Percentiles rank a stretch among this genome's conserved stretches.
These are phyloP conservation scores for Usnea hakonensis DNA, from an alignment of 495 filamentous ascomycete species.

Conservation along the genomic window DNA sequence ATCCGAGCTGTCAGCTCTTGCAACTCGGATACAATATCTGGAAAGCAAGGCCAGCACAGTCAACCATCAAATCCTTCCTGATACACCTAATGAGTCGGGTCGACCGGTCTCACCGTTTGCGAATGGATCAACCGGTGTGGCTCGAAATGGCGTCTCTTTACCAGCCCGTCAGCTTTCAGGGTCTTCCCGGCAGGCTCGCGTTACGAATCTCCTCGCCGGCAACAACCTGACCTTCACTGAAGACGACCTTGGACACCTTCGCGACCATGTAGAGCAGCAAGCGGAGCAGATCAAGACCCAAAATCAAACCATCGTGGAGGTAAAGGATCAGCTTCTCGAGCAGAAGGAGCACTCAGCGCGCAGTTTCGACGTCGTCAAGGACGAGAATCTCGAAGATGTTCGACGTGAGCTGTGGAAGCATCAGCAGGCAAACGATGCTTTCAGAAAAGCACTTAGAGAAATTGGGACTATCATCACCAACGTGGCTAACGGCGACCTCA, in stretches of 20 bases:
- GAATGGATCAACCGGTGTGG: slow-evolving; percentile 28
- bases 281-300: slow-evolving; percentile 69
- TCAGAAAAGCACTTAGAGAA: slow-evolving; percentile 92
- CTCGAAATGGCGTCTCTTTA: slow-evolving; percentile 12
- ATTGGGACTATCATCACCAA: slow-evolving; percentile 96
- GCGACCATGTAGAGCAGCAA: slow-evolving; percentile 70
- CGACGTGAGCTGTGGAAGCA: slow-evolving; percentile 93
- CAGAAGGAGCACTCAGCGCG: slow-evolving; percentile 54
- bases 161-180: slow-evolving; percentile 23
- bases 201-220: slow-evolving; percentile 24
- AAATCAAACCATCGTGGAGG: slow-evolving; percentile 59
- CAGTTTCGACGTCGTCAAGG: slow-evolving; percentile 50
- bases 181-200: slow-evolving; percentile 19
- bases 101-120: slow-evolving; percentile 47
- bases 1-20: slow-evolving; percentile 60
- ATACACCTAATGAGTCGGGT: slow-evolving; percentile 51
- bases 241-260: slow-evolving; percentile 61
- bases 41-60: slow-evolving; percentile 56
- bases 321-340: slow-evolving; percentile 56
- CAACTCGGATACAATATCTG: slow-evolving; percentile 58
- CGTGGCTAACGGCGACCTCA: slow-evolving; percentile 91
- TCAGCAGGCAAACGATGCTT: slow-evolving; percentile 96
- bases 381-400: slow-evolving; percentile 58
- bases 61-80: slow-evolving; percentile 49
- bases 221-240: slow-evolving; percentile 46